Evolutionary conservation across 208 protist species (phyloP), one percentile per base, ranked within the genome.

Genomic region (Trypanosoma platydactyli): DNA sequence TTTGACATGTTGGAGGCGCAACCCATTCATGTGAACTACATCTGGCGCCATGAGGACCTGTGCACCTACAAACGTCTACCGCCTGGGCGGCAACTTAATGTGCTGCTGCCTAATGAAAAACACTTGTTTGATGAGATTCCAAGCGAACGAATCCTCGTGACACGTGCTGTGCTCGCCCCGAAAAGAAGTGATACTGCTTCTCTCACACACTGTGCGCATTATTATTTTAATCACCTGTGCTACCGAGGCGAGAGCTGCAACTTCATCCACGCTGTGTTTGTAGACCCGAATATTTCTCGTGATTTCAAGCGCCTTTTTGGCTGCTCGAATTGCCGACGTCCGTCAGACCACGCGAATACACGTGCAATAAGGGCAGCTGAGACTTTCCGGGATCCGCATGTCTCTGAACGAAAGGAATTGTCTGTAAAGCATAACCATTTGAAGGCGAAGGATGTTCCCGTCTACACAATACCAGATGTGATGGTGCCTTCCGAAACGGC

Each of bases 221-320:
- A 91, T 71, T 92, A 88, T 75, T 91, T 89, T 73, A 90, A 95
- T 65, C 79, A 82, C 44, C 84, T 92, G 62, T 95, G 89, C 82
- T 83, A 88, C 62, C 80, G 79, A n/a, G 86, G 83, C 25, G 81
- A 84, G 73, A 63, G 73, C 52, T 89, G 89, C 66, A 81, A 83
- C 72, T 92, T 90, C 48, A 81, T 95, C 35, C 89, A 95, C 73
- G 68, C 80, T 27, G 68, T 91, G 33, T 69, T 89, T 69, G 77
- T 95, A 0, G 86, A 95, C 51, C 82, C 84, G 11, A 87, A 38
- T 22, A 79, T 89, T 58, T 71, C 81, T 62, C 76, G 68, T 30
- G 76, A 85, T 57, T 88, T 81, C 56, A 86, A 86, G 55, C 83
- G 85, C 16, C 81, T 79, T 5, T 75, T 76, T 15, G 74, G 78